Evolutionary conservation across 1,139 yeast genomes (phyloP).

Genomic region (Fermentozyma sake): DNA sequence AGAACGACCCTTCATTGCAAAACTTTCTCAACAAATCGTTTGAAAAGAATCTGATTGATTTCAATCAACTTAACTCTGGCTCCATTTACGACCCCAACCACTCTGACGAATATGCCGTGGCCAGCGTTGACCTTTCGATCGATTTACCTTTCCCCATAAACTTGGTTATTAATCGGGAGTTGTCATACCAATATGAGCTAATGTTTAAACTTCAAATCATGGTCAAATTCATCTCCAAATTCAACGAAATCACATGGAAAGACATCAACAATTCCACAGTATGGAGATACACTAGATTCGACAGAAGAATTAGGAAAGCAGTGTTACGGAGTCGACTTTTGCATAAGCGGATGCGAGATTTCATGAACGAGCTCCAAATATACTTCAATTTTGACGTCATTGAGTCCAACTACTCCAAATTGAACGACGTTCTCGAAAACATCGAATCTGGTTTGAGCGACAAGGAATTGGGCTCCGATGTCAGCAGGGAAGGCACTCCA

Average conservation of each 20-base stretch:
- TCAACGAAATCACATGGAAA: constrained; percentile 66
- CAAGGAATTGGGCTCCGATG: constrained; percentile 12
- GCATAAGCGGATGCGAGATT: constrained; percentile 59
- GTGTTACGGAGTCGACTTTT: constrained; percentile 52
- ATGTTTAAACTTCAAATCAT: constrained; percentile 69
- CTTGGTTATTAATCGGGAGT: constrained; percentile 64
- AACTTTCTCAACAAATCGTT: constrained; percentile 36
- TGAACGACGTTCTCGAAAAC: constrained; percentile 24
- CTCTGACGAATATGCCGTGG: constrained; percentile 29
- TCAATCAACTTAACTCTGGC: too few species aligned
- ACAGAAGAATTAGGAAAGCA: constrained; percentile 48
- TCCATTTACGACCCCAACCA: constrained; percentile 43
- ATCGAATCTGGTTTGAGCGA: constrained; percentile 14
- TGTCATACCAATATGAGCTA: constrained; percentile 74
- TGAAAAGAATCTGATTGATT: constrained; percentile 14
- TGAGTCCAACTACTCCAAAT: constrained; percentile 48
- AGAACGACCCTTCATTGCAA: constrained; percentile 35
- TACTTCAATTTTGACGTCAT: constrained; percentile 61
- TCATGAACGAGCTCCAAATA: constrained; percentile 51
- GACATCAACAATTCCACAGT: constrained; percentile 63
- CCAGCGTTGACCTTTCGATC: constrained; percentile 57
- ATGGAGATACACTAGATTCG: constrained; percentile 55
- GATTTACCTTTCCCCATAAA: constrained; percentile 84
- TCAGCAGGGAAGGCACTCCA: constrained; percentile 6
- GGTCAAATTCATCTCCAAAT: constrained; percentile 56